Base-by-base conservation (phyloP, 2,329 filamentous ascomycete species). In the Trematosphaeria pertusa region DNA sequence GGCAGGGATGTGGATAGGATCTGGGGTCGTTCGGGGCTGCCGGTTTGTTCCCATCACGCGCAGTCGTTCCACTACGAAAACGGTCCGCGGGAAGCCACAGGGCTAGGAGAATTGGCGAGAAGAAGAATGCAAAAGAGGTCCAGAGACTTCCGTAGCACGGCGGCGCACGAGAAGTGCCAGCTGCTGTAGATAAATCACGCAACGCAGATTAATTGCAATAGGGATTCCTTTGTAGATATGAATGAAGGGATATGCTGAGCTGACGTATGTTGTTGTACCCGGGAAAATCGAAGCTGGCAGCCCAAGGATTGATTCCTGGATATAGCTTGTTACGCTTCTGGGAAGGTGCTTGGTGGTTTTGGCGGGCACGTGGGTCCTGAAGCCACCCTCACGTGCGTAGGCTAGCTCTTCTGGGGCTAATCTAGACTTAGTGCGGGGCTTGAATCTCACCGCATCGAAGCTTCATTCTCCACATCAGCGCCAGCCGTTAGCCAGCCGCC, bases 331-430 rank as follows among this genome's bases (percentile, higher is more conserved):
- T 53, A 30, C 58, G 46, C n/a, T 2, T 45, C 56, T 7, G n/a
- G 52, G 58, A 35, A 63, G 54, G 60, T 62, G 52, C 46, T 20
- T 19, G 17, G 18, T n/a, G n/a, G 12, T 12, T 12, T 28, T 28
- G 8, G 12, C 24, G 24, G 34, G n/a, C n/a, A n/a, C n/a, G n/a
- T n/a, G n/a, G n/a, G n/a, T n/a, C n/a, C n/a, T 37, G 37, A 37
- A 33, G 5, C 28, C 24, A 4, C 7, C 6, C 19, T 40, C 43
- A 46, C 43, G 43, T 46, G 43, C 21, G 3, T 22, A 1, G 36
- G 11, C 32, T 15, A 43, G 15, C 11, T 17, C 20, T 4, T n/a
- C 26, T 38, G 30, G 22, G n/a, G n/a, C 36, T 17, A n/a, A 30
- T 18, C 14, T 34, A 5, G n/a, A 2, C 8, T 7, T 31, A 26